Evolutionary conservation across 495 filamentous ascomycete genomes (phyloP), one percentile per base, ranked within the genome.

Genomic region (Penicillium flavigenum): DNA sequence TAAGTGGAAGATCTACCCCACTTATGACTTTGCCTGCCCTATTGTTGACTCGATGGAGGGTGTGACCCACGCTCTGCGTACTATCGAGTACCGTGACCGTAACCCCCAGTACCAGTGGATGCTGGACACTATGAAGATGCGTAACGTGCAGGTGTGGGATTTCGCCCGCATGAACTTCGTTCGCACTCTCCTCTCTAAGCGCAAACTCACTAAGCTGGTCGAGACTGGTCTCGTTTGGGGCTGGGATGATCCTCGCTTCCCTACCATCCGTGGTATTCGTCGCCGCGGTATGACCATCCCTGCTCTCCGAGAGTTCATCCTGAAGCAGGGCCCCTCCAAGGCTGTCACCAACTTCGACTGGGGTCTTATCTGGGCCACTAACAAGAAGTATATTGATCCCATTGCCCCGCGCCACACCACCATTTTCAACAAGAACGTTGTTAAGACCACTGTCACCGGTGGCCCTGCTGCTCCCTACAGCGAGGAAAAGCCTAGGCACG

Each of bases 31-130:
- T 66, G 88, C 87, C 59, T 96, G 91, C 72, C 94, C 95, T 14
- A 84, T 97, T 39, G 85, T 98, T 44, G 94, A 98, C 73, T 85
- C 86, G 26, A 73, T 92, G 62, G 92, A 98, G 75, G 92, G 91
- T 42, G 90, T 98, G 49, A 97, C 94, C 12, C 94, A 98, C 69
- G 94, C 94, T 27, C 83, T 98, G 50, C 85, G 95, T 60, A 96
- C 94, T 2, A 97, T 92, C 57, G 94, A 98, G 78, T 98, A 98
- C 78, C 88, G 92, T 39, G 95, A 98, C 74, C 90, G 94, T 51
- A 97, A 98, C 73, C 88, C 90, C 11, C 93, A 96, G 76, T 98
- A 98, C 76, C 85, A 94, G 68, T 98, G 94, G 94, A 92, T 98
- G 80, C 69, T 95, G 32, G 85, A 96, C 56, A 83, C 90, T 0